A percentile compares a stretch with the other conserved stretches of the same genome.
These are phyloP conservation scores for Penicillium roqueforti DNA, from an alignment of 495 filamentous ascomycete genomes.

Conservation along the genomic window DNA sequence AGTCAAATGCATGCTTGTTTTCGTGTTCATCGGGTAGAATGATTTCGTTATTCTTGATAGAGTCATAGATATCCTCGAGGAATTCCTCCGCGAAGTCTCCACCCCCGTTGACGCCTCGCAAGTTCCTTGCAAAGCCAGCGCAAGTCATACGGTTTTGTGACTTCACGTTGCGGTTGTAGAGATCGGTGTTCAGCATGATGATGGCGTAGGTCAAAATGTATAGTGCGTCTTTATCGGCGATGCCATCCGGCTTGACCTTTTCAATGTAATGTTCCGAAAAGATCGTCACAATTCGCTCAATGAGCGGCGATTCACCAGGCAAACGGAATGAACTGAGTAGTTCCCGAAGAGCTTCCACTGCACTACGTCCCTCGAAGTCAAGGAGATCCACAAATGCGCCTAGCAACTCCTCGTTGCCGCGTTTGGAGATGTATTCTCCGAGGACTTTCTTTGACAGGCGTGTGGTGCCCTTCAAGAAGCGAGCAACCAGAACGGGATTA, in stretches of 20 bases:
- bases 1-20: conserved; percentile 92
- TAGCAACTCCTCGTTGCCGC: conserved; percentile 73
- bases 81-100: conserved; percentile 83
- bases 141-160: conserved; percentile 73
- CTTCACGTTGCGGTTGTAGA: conserved; percentile 92
- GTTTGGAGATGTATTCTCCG: conserved; percentile 90
- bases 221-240: conserved; percentile 84
- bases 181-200: conserved; percentile 92
- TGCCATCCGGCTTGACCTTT: conserved; percentile 64
- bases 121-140: conserved; percentile 76
- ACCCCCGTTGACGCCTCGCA: conserved; percentile 82
- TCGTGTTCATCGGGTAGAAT: conserved; percentile 97
- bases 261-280: conserved; percentile 85
- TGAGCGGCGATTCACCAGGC: conserved; percentile 87
- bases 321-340: conserved; percentile 90
- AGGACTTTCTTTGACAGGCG: conserved; percentile 85
- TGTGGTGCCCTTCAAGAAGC: conserved; percentile 79
- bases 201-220: conserved; percentile 93
- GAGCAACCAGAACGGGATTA: conserved; percentile 68
- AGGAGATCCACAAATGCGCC: conserved; percentile 79
- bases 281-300: conserved; percentile 83
- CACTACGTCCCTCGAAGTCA: conserved; percentile 79
- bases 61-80: conserved; percentile 82
- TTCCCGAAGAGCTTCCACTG: conserved; percentile 84
- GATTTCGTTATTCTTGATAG: conserved; percentile 89